Evolutionary conservation across 164 flowering plant species (phyloP).

Genomic region (Protea cynaroides): DNA sequence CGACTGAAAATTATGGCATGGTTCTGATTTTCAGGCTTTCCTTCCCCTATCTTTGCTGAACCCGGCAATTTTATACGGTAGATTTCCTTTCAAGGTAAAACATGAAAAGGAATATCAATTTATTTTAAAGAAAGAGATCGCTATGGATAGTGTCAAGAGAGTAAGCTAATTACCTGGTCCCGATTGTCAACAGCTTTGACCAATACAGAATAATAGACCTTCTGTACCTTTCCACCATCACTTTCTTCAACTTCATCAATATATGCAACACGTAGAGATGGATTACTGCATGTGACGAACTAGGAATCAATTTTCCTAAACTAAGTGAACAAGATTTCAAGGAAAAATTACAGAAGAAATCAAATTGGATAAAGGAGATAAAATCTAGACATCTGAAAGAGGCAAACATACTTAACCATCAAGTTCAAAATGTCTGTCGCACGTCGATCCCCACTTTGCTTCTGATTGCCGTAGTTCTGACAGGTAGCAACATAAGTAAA

Average conservation of each 20-base stretch:
- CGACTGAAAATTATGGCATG: constrained; percentile 93
- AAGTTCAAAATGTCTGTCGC: constrained; percentile 93
- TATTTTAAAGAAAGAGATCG: neutral
- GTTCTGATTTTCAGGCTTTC: constrained; percentile 98
- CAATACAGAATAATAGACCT: constrained; percentile 89
- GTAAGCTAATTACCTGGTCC: constrained; percentile 69
- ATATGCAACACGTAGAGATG: constrained; percentile 94
- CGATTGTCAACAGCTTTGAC: constrained; percentile 87
- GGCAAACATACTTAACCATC: constrained; percentile 85
- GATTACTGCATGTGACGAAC: constrained; percentile 48
- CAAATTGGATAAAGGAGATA: neutral
- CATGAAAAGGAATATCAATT: neutral
- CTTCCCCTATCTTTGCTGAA: constrained; percentile 90
- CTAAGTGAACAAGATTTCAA: neutral
- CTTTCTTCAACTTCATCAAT: constrained; percentile 98
- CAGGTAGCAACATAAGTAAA: constrained; percentile 96
- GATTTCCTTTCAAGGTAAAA: constrained; percentile 92
- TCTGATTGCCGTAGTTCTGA: constrained; percentile 95
- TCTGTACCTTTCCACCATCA: constrained; percentile 63
- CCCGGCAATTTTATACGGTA: constrained; percentile 96
- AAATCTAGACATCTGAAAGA: neutral
- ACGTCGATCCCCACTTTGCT: constrained; percentile 87
- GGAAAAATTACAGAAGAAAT: neutral
- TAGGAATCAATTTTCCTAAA: constrained; percentile 3
- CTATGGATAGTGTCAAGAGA: neutral